Evolutionary conservation across 108 stramenopile species (phyloP).

Genomic region (Parmales sp.): DNA sequence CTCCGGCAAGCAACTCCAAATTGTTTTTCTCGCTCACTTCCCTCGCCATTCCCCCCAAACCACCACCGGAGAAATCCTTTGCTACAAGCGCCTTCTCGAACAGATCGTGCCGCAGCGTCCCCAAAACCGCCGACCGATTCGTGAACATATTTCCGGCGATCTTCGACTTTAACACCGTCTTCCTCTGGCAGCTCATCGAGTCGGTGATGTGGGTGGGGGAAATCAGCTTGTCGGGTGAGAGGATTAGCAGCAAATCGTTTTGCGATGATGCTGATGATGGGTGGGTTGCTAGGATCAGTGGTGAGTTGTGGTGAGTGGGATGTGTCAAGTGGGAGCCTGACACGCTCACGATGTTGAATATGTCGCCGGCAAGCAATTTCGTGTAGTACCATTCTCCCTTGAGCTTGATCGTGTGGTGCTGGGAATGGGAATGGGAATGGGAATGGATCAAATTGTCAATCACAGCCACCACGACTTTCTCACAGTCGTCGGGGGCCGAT

Average conservation of each 20-base stretch:
- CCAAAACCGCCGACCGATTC: slow-evolving; percentile 42
- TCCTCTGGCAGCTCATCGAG: neutral
- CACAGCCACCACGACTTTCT: too few species aligned
- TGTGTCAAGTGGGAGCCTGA: neutral
- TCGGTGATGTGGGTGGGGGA: neutral
- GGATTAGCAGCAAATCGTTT: neutral
- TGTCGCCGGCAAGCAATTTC: too few species aligned
- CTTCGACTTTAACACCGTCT: neutral
- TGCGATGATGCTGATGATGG: neutral
- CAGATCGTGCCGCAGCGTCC: slow-evolving; percentile 67
- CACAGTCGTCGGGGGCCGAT: too few species aligned
- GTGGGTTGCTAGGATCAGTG: neutral
- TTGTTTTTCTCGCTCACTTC: slow-evolving; percentile 52
- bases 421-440: too few species aligned
- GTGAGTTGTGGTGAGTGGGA: neutral
- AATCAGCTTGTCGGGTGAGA: neutral
- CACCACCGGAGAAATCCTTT: slow-evolving; percentile 37
- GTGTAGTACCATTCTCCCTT: too few species aligned
- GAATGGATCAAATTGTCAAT: too few species aligned
- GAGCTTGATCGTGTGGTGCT: too few species aligned
- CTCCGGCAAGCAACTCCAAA: slow-evolving; percentile 52
- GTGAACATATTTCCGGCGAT: neutral
- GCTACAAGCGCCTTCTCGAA: slow-evolving; percentile 55
- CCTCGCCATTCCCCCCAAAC: slow-evolving; percentile 28
- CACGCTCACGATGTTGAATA: neutral